Evolutionary conservation across 345 rosid species (phyloP), one percentile per base, ranked within the genome.

Genomic region (Ricinus communis): DNA sequence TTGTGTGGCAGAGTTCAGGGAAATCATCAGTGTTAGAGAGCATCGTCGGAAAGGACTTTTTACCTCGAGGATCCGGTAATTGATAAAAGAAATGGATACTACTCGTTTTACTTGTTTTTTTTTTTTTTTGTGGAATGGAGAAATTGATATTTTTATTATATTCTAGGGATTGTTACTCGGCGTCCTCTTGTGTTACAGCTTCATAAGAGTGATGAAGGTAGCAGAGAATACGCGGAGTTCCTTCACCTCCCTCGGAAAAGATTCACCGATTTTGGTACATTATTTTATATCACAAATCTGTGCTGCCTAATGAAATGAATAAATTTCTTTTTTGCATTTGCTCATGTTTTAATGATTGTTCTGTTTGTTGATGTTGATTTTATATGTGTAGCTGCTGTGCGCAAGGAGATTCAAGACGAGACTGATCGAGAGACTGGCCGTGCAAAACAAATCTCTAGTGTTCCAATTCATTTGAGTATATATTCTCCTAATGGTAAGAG

Each of bases 61-160:
- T 95, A 65, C 99, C 99, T n/a, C 99, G 99, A 85, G 99, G 99
- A 87, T 93, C 99, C 27, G 99, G 99, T 92, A 85, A 80, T 46
- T 24, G 33, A 43, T 43, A 43, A 4, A 43, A 8, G 4, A 43
- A 4, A 3, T 43, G 4, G n/a, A 36, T 66, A 15, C 7, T 59
- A 24, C 43, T 57, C 25, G 4, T 5, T 43, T 28, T 36, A 25
- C 14, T 33, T 58, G 11, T 5, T 71, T 0, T 27, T 38, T 1
- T 5, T 41, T 56, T n/a, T 9, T 0, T 51, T n/a, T n/a, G n/a
- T n/a, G n/a, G 55, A 43, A 50, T 28, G 70, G 54, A 58, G 5
- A 55, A 19, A 15, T 40, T 56, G 45, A 18, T 68, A 18, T 43
- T 11, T 21, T 46, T 6, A 72, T 75, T 50, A 47, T 81, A 5